These are phyloP conservation scores for Calonectria pseudoturangicola DNA, from an alignment of 2,329 filamentous ascomycete genomes.

Conservation along the genomic window DNA sequence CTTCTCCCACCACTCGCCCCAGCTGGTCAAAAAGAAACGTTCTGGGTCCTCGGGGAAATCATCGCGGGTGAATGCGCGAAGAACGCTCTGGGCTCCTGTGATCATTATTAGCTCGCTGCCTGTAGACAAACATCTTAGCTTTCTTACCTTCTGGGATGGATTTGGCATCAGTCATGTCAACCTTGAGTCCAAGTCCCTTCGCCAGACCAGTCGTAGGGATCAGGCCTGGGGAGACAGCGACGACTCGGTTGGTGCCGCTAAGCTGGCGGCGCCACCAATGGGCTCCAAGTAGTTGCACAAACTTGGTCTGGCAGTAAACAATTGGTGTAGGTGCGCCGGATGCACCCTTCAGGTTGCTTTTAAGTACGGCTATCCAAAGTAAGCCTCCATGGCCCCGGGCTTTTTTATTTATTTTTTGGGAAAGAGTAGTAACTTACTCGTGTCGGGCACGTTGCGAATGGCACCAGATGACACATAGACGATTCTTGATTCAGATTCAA, in stretches of 20 bases:
- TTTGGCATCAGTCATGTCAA: slow-evolving; percentile 68
- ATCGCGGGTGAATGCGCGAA: slow-evolving; percentile 64
- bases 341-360: slow-evolving; percentile 62
- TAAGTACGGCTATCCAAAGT: slow-evolving; percentile 57
- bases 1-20: slow-evolving; percentile 74
- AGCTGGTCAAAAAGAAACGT: slow-evolving; percentile 72
- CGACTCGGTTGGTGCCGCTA: slow-evolving; percentile 63
- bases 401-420: neutral
- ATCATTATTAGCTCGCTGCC: neutral
- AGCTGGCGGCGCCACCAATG: slow-evolving; percentile 75
- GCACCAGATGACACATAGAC: slow-evolving; percentile 72
- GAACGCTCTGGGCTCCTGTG: slow-evolving; percentile 66
- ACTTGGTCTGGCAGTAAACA: slow-evolving; percentile 68
- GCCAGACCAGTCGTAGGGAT: slow-evolving; percentile 69
- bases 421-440: slow-evolving; percentile 52
- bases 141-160: slow-evolving; percentile 65
- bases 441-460: slow-evolving; percentile 63
- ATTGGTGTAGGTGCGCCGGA: slow-evolving; percentile 56
- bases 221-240: slow-evolving; percentile 73
- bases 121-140: neutral
- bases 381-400: neutral
- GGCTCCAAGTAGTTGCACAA: slow-evolving; percentile 69
- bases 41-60: slow-evolving; percentile 71
- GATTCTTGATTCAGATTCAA: slow-evolving; percentile 66
- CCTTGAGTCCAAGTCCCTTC: slow-evolving; percentile 56